Evolutionary conservation across 371 early-diverging fungal genomes (phyloP).

Genomic region (Sporodiniella umbellata): DNA sequence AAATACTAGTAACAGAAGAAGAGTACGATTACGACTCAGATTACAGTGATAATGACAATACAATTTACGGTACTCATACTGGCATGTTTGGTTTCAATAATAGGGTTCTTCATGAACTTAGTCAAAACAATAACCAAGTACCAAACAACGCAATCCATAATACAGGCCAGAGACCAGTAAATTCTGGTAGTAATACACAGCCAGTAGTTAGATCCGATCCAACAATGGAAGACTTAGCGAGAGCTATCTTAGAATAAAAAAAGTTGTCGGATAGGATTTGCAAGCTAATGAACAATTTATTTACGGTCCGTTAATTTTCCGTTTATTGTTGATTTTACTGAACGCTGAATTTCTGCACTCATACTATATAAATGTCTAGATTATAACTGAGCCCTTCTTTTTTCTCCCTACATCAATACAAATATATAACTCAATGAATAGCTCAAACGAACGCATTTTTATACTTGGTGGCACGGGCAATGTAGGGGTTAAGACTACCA

Average conservation of each 20-base stretch:
- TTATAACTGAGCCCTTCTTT: background rate
- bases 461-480: slow-evolving; percentile 30
- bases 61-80: background rate
- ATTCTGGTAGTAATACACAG: background rate
- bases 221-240: background rate
- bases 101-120: background rate
- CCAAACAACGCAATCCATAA: background rate
- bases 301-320: no score
- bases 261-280: no score
- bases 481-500: slow-evolving; percentile 7
- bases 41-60: background rate
- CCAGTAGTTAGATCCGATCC: background rate
- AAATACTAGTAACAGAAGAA: background rate
- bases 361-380: background rate
- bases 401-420: background rate
- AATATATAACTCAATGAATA: background rate
- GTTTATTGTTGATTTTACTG: no score
- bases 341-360: background rate
- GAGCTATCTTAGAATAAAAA: background rate
- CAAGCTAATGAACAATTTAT: no score
- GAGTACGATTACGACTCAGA: slow-evolving; percentile 1
- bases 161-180: background rate
- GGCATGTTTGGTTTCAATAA: background rate
- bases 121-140: background rate
- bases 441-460: slow-evolving; percentile 6